phyloP scores from a whole-genome alignment of 2,329 filamentous ascomycete genomes.

The Elsinoe necatrix region DNA sequence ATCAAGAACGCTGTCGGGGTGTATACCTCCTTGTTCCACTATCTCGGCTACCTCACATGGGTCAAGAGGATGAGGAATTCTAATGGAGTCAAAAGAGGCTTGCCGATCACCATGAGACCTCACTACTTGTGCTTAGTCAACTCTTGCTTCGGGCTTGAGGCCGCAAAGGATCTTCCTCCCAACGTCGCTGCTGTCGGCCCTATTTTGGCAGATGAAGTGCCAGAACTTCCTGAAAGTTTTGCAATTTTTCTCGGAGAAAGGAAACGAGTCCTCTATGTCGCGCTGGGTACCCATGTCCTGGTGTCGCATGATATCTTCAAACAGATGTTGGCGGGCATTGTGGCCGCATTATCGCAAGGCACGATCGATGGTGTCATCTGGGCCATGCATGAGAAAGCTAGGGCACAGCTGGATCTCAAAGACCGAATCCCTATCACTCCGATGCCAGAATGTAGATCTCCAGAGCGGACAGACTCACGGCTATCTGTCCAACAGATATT shows the following conservation, averaged over 20 bases:
- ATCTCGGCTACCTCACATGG: not conserved
- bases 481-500: not conserved
- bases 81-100: not conserved
- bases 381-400: not conserved
- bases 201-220: not conserved
- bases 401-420: not conserved
- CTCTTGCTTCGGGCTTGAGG: not conserved
- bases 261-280: not conserved
- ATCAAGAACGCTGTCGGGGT: not conserved
- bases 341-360: not conserved
- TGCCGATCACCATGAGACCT: not conserved
- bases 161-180: not conserved
- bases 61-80: not conserved
- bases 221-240: not conserved
- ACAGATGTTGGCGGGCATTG: not conserved
- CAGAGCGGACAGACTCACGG: not conserved
- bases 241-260: not conserved
- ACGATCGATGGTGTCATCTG: not conserved
- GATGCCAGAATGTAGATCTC: not conserved
- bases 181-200: not conserved
- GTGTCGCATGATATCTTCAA: not conserved
- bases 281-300: not conserved
- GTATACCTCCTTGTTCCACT: not conserved
- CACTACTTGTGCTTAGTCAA: not conserved
- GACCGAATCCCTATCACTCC: not conserved